These are phyloP conservation scores for Aspergillus sp. DNA, from an alignment of 2,329 filamentous ascomycete genomes.

Conservation along the genomic window DNA sequence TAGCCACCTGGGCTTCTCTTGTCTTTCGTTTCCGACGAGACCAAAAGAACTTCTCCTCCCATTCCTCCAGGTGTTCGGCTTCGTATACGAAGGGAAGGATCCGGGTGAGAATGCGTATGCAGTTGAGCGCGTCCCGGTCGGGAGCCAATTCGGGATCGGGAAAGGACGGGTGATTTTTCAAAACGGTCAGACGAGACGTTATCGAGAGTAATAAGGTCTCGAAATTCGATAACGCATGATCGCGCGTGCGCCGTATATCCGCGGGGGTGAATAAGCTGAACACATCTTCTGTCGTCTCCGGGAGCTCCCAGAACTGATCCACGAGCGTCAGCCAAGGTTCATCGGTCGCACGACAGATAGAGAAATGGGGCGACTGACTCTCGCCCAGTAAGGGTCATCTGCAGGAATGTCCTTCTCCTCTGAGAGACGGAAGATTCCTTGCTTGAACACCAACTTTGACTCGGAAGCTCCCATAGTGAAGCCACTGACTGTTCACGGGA, in stretches of 20 bases:
- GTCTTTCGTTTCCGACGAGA: slow-evolving; percentile 68
- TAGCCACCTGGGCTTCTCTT: slow-evolving; percentile 62
- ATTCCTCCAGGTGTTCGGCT: slow-evolving; percentile 72
- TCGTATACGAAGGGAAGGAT: slow-evolving; percentile 91
- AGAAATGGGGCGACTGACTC: slow-evolving; percentile 55
- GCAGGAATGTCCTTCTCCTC: slow-evolving; percentile 83
- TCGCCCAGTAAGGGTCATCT: slow-evolving; percentile 89
- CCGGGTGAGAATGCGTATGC: slow-evolving; percentile 84
- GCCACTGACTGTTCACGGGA: slow-evolving; percentile 23
- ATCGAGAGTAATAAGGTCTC: slow-evolving; percentile 84
- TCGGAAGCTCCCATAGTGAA: slow-evolving; percentile 88
- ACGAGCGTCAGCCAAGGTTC: slow-evolving; percentile 19
- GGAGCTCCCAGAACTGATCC: slow-evolving; percentile 91
- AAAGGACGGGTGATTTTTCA: slow-evolving; percentile 87
- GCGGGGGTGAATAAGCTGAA: slow-evolving; percentile 91
- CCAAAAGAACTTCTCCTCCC: slow-evolving; percentile 97
- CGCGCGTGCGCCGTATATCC: slow-evolving; percentile 83
- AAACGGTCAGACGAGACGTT: slow-evolving; percentile 74
- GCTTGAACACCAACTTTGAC: slow-evolving; percentile 98
- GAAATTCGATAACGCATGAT: slow-evolving; percentile 79
- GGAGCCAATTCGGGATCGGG: slow-evolving; percentile 79
- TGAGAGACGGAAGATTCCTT: slow-evolving; percentile 95
- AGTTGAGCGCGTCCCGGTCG: slow-evolving; percentile 89
- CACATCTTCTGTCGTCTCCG: slow-evolving; percentile 91
- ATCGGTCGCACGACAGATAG: not conserved